Evolutionary conservation across 208 protist species (phyloP).

Genomic region (Leishmania guyanensis): DNA sequence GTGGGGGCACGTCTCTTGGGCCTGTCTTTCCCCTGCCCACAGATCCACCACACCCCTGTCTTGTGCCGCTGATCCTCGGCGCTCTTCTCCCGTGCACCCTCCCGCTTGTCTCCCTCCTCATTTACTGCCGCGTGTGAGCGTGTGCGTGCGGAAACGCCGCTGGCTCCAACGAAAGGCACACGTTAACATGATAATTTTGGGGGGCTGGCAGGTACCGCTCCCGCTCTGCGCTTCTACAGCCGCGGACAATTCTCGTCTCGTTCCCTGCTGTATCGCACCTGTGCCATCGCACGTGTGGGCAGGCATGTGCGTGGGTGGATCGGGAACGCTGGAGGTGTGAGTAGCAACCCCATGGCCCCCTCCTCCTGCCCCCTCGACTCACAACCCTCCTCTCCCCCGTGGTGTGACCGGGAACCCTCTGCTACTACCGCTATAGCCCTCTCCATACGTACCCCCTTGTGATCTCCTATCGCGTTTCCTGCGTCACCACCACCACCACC

Average conservation of each 20-base stretch:
- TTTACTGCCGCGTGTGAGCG: neutral
- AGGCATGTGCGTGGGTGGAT: neutral
- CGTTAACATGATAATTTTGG: neutral
- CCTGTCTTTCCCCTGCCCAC: neutral
- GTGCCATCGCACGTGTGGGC: neutral
- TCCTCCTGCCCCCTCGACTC: neutral
- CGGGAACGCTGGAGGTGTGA: neutral
- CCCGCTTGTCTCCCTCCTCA: neutral
- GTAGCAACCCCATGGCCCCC: neutral
- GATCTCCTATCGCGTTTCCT: neutral
- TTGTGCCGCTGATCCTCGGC: neutral
- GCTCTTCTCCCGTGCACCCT: neutral
- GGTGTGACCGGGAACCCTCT: neutral
- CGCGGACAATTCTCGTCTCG: neutral
- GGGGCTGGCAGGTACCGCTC: neutral
- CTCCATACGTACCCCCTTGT: neutral
- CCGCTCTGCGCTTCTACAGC: neutral
- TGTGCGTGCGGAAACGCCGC: neutral
- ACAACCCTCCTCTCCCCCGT: neutral
- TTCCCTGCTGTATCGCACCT: neutral
- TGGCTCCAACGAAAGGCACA: neutral
- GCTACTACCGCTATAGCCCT: neutral
- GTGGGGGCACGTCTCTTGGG: no score
- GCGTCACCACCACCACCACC: neutral
- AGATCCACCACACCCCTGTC: neutral